Conservation (phyloP, 768 basidiomycete species). For the Postia placenta region DNA sequence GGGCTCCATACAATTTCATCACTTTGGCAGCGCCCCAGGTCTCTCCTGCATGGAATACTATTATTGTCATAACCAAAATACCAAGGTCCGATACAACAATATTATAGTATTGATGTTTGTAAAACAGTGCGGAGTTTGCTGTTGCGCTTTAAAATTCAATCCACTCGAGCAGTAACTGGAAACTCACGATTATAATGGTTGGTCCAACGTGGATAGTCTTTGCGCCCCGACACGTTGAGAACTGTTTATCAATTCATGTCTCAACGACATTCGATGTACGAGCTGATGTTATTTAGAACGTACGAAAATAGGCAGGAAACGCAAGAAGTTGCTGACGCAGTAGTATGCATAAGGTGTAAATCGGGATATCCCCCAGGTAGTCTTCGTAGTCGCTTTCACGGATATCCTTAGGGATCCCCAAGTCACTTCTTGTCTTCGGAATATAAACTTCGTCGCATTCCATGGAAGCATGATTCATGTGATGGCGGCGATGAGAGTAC, state of each 20-base stretch:
- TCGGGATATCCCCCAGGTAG: conserved; percentile 51
- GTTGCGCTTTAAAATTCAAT: not conserved
- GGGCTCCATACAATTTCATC: conserved; percentile 20
- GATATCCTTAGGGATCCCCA: conserved; percentile 39
- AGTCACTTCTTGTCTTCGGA: conserved; percentile 51
- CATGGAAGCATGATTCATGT: conserved; percentile 67
- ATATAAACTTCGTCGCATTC: conserved; percentile 75
- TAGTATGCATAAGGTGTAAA: conserved; percentile 51
- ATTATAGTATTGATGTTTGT: conserved; percentile 39
- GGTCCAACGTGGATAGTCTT: conserved; percentile 53
- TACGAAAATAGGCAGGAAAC: conserved; percentile 57
- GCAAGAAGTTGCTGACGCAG: conserved; percentile 53
- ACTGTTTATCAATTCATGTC: conserved; percentile 39
- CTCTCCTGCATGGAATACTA: conserved; percentile 30
- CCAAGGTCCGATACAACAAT: conserved; percentile 57
- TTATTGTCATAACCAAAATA: conserved; percentile 40
- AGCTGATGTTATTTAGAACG: conserved; percentile 22
- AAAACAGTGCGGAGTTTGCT: conserved; percentile 57
- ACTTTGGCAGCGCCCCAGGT: conserved; percentile 35
- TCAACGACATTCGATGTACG: conserved; percentile 9
- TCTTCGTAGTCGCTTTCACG: conserved; percentile 45
- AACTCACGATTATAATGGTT: conserved; percentile 59
- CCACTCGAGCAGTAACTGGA: not conserved
- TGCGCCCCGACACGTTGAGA: conserved; percentile 58
- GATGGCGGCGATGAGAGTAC: conserved; percentile 65